Conservation (phyloP, 169 alveolate genomes). For the Plasmodium blacklocki region DNA sequence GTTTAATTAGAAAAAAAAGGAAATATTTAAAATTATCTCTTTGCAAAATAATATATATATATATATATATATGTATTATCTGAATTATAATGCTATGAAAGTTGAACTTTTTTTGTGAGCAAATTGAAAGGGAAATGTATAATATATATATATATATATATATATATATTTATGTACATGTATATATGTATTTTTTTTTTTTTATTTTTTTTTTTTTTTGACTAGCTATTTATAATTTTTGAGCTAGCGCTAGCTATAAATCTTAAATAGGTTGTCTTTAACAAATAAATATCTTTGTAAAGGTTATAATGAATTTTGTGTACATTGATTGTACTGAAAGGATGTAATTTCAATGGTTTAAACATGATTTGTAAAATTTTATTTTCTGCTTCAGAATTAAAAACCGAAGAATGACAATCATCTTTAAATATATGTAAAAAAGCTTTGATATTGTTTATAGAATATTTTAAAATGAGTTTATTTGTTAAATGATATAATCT, state of each 20-base stretch:
- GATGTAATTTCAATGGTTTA: conserved; percentile 62
- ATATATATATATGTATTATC: too few species aligned
- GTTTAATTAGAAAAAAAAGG: too few species aligned
- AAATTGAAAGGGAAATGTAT: too few species aligned
- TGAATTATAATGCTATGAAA: too few species aligned
- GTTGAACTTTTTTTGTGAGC: too few species aligned
- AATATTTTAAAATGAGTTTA: conserved; percentile 33
- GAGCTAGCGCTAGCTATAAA: conserved; percentile 23
- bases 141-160: too few species aligned
- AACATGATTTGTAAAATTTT: conserved; percentile 58
- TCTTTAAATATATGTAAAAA: conserved; percentile 49
- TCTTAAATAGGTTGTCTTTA: conserved; percentile 50
- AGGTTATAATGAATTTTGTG: conserved; percentile 55
- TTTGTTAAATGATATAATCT: conserved; percentile 36
- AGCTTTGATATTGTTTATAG: conserved; percentile 19
- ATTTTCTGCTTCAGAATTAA: conserved; percentile 59
- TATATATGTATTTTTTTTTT: background rate
- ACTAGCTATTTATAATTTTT: conserved; percentile 3
- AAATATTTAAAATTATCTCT: too few species aligned
- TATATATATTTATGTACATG: too few species aligned
- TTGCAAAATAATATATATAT: too few species aligned
- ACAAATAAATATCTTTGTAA: conserved; percentile 53
- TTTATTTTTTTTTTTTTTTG: conserved; percentile 13
- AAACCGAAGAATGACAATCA: conserved; percentile 70
- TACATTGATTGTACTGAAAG: conserved; percentile 61